Percentiles rank a stretch among this genome's conserved stretches.
Evolutionary conservation across 2,329 filamentous ascomycete species (phyloP).

Genomic region (Curvularia lunata): DNA sequence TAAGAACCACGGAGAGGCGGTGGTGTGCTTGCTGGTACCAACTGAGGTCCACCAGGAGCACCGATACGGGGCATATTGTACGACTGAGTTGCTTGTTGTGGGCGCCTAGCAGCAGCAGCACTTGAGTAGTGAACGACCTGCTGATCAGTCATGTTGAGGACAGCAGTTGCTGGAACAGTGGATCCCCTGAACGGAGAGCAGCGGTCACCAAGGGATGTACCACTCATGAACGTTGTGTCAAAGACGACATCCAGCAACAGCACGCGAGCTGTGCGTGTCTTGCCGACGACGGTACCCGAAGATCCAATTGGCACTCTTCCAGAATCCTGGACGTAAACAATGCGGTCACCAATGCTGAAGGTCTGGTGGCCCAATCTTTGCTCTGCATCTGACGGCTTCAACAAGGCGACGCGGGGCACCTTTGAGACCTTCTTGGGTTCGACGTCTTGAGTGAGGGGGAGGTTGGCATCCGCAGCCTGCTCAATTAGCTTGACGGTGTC

Average conservation of each 20-base stretch:
- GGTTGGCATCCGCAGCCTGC: slow-evolving; percentile 67
- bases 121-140: slow-evolving; percentile 77
- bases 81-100: slow-evolving; percentile 55
- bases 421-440: slow-evolving; percentile 74
- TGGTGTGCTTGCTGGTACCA: slow-evolving; percentile 62
- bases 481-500: slow-evolving; percentile 85
- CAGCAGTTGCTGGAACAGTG: slow-evolving; percentile 84
- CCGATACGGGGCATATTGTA: slow-evolving; percentile 64
- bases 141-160: slow-evolving; percentile 83
- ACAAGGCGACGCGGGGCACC: slow-evolving; percentile 83
- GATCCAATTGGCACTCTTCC: slow-evolving; percentile 94
- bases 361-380: slow-evolving; percentile 84
- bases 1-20: slow-evolving; percentile 65
- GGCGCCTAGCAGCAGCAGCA: slow-evolving; percentile 61
- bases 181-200: slow-evolving; percentile 94
- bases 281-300: slow-evolving; percentile 90
- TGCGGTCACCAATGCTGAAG: slow-evolving; percentile 85
- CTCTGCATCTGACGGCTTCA: slow-evolving; percentile 96
- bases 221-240: slow-evolving; percentile 95
- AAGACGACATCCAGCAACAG: slow-evolving; percentile 90
- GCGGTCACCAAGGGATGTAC: slow-evolving; percentile 86
- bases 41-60: slow-evolving; percentile 64
- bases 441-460: slow-evolving; percentile 39
- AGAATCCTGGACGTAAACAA: slow-evolving; percentile 90
- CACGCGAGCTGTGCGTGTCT: slow-evolving; percentile 84